Base-by-base conservation (phyloP, 1,139 yeast species). In the Trichomonascaceae sp. region DNA sequence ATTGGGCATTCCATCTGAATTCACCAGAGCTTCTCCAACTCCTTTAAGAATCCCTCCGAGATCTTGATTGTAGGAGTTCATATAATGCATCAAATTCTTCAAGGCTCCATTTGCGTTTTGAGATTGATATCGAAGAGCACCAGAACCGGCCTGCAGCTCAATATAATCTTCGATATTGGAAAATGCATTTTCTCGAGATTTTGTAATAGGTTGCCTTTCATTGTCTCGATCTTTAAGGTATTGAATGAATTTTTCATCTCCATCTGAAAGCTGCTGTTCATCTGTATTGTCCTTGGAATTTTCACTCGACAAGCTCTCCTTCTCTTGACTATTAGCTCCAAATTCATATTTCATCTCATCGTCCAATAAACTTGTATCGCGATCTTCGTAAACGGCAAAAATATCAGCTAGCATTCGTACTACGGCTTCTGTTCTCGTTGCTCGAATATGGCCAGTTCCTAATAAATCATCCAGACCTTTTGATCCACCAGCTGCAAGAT, bases 361-460 rank as follows among this genome's bases (percentile, higher is more conserved):
- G 27, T 60, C 56, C 41, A 62, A 45, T 20, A 61, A 53, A 13
- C 53, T 54, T 30, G 58, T 58, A 48, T 65, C 66, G 56, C 63
- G 61, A 12, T 62, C 56, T 49, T 62, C 67, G 53, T 64, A 65
- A 4, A 63, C 55, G 43, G 59, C 52, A 49, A 65, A 58, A 46
- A 61, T 55, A 44, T 65, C 69, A 2, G 66, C 66, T 44, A 65
- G 49, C 64, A 62, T 63, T 22, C 69, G 50, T n/a, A 63, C 63
- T 2, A 66, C 60, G 1, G 66, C 65, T 47, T 65, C 68, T 7
- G 64, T 49, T 20, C 53, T 54, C 1, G 63, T 60, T 30, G 61
- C 59, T 18, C 66, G 53, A 10, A 59, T 51, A 13, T 53, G 45
- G 9, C 56, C 55, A 2, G 63, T 61, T 2, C 69, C 69, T 20